phyloP scores from a whole-genome alignment of 768 basidiomycete genomes.

The Auriscalpium orientale region DNA sequence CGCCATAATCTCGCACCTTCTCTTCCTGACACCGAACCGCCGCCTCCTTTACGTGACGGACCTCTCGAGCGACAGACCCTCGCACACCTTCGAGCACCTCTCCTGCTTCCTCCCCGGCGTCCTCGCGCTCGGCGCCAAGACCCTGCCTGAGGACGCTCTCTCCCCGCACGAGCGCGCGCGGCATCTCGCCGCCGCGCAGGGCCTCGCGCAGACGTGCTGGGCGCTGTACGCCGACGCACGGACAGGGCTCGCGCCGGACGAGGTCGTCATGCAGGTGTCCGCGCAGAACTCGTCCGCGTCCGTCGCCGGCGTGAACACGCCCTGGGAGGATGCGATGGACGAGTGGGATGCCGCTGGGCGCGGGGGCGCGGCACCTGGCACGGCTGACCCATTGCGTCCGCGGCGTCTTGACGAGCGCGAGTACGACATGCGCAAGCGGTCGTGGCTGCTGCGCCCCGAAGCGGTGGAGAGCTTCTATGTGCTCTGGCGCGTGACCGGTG shows the following conservation, averaged over 20 bases:
- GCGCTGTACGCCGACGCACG: conserved; percentile 65
- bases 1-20: conserved; percentile 52
- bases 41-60: conserved; percentile 71
- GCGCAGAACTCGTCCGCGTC: conserved; percentile 3
- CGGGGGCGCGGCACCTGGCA: conserved; percentile 6
- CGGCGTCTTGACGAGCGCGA: conserved; percentile 29
- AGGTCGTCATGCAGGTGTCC: conserved; percentile 24
- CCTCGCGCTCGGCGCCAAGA: conserved; percentile 63
- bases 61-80: conserved; percentile 18
- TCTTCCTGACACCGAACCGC: conserved; percentile 60
- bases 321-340: conserved; percentile 9
- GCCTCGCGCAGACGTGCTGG: conserved; percentile 68
- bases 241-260: conserved; percentile 65
- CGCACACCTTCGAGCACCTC: conserved; percentile 66
- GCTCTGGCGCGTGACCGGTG: conserved; percentile 62
- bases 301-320: neutral
- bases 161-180: conserved; percentile 15
- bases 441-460: conserved; percentile 63
- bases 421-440: conserved; percentile 38
- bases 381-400: neutral
- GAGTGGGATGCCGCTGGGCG: conserved; percentile 13
- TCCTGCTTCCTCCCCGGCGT: conserved; percentile 77
- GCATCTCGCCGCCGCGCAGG: conserved; percentile 72
- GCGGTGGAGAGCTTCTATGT: conserved; percentile 68
- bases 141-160: conserved; percentile 47